Evolutionary conservation across 1,284 basidiomycete genomes (phyloP).

Genomic region (Ceratobasidium papillatum): DNA sequence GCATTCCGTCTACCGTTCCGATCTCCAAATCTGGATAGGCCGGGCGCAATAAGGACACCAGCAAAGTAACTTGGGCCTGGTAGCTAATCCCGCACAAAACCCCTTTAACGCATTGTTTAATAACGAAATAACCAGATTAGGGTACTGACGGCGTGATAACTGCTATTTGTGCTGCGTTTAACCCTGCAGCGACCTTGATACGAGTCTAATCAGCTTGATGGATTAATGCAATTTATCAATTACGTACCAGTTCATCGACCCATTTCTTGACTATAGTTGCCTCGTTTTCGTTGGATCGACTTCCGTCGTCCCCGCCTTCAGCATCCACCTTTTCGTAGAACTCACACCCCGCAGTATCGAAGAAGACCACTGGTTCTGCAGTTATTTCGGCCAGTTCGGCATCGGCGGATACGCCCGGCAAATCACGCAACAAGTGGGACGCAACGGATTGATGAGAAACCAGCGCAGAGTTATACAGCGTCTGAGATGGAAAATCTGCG

Average conservation of each 20-base stretch:
- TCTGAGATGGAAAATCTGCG: constrained; percentile 85
- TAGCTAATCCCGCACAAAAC: constrained; percentile 60
- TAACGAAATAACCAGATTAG: neutral
- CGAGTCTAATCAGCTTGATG: neutral
- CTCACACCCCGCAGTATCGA: constrained; percentile 92
- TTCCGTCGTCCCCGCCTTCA: constrained; percentile 77
- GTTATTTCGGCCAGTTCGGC: constrained; percentile 73
- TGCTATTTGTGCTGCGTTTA: constrained; percentile 80
- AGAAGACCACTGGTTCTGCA: constrained; percentile 85
- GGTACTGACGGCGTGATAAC: constrained; percentile 83
- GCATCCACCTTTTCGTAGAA: constrained; percentile 77
- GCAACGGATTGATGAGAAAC: constrained; percentile 77
- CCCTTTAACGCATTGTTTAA: neutral
- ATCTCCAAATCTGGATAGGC: constrained; percentile 82
- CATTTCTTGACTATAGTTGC: constrained; percentile 83
- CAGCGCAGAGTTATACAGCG: constrained; percentile 80
- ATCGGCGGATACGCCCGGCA: constrained; percentile 65
- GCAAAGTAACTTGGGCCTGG: constrained; percentile 87
- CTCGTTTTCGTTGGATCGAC: constrained; percentile 93
- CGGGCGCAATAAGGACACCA: constrained; percentile 76
- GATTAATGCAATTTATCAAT: neutral
- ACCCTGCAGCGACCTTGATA: constrained; percentile 69
- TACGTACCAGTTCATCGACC: constrained; percentile 77
- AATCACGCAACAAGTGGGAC: constrained; percentile 73
- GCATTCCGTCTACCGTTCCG: constrained; percentile 92